Evolutionary conservation across 345 rosid genomes (phyloP), one percentile per base, ranked within the genome.

Genomic region (Luvunga scandens): DNA sequence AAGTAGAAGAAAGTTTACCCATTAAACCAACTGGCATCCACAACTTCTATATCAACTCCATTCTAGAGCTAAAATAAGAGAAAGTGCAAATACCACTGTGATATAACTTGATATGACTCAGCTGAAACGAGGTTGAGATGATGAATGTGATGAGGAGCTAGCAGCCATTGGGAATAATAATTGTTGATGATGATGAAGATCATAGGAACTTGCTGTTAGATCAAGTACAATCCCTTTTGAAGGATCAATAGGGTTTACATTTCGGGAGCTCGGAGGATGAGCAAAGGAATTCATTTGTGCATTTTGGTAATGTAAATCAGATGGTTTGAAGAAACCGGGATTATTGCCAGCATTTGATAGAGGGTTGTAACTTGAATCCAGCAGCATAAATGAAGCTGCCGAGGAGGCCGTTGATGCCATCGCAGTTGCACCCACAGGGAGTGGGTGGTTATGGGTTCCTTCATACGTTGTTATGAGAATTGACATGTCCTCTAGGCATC

Each of bases 371-470:
- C 79, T 78, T 25, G 95, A 82, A 81, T 91, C 87, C 0, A 87
- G 25, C 57, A 89, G 55, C 83, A 85, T 78, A 55, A 87, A 87
- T 55, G 95, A 89, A 71, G 90, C 74, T 27, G 90, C 81, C 1
- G 86, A 66, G 2, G 91, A 79, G 21, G 91, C 79, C 1, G 90
- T 87, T 8, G 91, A 85, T 45, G 91, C 90, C 91, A 87, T 89
- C 69, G 90, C 86, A 7, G 90, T 85, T 69, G 90, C 89, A 7
- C 92, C 92, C 19, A 87, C 90, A 0, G 92, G 90, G 18, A 89
- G 88, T n/a, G 92, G 89, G 68, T 89, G 92, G 68, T 89, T 89
- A 72, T 89, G 92, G 14, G 76, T 87, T 60, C 92, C 92, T 84
- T 87, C 92, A 53, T 89, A 87, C 6, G 92, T 89, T 79, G 92